Evolutionary conservation across 139 green algal genomes (phyloP).

Genomic region (Raphidocelis subcapitata): DNA sequence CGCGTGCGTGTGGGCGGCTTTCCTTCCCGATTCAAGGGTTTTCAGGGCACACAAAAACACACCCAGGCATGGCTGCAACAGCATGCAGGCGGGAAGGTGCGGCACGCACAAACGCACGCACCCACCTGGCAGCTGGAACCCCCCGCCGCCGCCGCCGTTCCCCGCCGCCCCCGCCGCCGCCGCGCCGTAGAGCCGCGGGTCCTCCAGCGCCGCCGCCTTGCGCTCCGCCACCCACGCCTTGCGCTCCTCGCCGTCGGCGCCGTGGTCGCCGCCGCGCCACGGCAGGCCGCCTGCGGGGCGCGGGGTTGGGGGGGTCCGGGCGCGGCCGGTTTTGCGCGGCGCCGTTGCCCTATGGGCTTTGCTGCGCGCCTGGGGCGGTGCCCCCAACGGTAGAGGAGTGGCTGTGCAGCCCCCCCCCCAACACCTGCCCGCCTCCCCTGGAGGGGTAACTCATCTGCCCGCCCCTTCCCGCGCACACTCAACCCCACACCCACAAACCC

Average conservation of each 20-base stretch:
- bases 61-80: no score
- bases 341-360: neutral
- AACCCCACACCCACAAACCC: no score
- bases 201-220: constrained; percentile 14
- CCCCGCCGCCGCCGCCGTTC: neutral
- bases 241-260: neutral
- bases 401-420: neutral
- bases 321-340: neutral
- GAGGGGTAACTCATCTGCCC: neutral
- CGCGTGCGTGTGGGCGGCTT: neutral
- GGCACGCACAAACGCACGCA: no score
- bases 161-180: constrained; percentile 1
- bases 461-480: neutral
- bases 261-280: constrained; percentile 16
- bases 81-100: no score
- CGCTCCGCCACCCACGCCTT: constrained; percentile 20
- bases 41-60: no score
- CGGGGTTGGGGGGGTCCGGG: neutral
- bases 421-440: neutral
- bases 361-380: neutral
- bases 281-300: constrained; percentile 35
- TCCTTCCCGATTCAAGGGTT: no score
- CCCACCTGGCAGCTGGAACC: neutral
- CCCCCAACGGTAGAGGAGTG: neutral
- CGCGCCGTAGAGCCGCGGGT: constrained; percentile 2